Percentiles rank a stretch among this genome's conserved stretches.
Evolutionary conservation across 148 eudicot species (phyloP).

Genomic region (Heliamphora exappendiculata): DNA sequence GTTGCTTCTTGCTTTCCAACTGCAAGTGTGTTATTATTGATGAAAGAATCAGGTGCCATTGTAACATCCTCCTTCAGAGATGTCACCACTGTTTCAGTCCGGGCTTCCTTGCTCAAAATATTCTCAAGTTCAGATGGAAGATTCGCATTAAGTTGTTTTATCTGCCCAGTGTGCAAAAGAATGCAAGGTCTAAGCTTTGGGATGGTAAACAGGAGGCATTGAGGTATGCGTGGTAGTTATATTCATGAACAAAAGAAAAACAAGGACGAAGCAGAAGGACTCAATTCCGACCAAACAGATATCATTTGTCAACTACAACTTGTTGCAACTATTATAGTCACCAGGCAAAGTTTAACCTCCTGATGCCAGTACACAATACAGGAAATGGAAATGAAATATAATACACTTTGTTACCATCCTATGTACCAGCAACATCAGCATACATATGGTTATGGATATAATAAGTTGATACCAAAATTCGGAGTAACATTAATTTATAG

Average conservation of each 20-base stretch:
- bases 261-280: neutral
- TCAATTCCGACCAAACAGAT: neutral
- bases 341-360: neutral
- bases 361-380: too few species aligned
- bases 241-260: neutral
- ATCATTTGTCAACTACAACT: neutral
- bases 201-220: neutral
- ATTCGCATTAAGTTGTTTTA: conserved; percentile 67
- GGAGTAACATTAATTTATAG: neutral
- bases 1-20: conserved; percentile 27
- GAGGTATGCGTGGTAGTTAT: neutral
- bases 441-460: too few species aligned
- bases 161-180: conserved; percentile 27
- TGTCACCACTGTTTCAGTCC: conserved; percentile 15
- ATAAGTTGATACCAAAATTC: neutral
- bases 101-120: conserved; percentile 27
- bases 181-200: neutral
- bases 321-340: neutral
- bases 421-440: too few species aligned
- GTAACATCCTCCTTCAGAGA: conserved; percentile 19
- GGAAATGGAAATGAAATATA: neutral
- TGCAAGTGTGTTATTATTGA: conserved; percentile 19
- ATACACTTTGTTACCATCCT: too few species aligned
- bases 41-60: conserved; percentile 17
- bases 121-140: conserved; percentile 60